Evolutionary conservation across 495 filamentous ascomycete species (phyloP).

Genomic region (Aspergillus sclerotiicarbonarius): DNA sequence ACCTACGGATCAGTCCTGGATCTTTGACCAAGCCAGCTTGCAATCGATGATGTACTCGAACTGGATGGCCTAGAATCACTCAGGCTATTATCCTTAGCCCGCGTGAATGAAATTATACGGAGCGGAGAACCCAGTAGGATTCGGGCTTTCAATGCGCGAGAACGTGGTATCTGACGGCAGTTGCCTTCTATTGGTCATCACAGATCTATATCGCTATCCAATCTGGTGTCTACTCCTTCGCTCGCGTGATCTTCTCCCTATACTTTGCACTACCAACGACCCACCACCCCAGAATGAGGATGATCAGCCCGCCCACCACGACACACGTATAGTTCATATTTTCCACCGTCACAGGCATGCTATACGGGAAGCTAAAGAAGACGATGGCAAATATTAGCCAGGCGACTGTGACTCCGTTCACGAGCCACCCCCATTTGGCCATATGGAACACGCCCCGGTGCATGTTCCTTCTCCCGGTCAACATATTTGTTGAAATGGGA

Average conservation of each 20-base stretch:
- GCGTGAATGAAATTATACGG: too few species aligned
- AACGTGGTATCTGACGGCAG: slow-evolving; percentile 3
- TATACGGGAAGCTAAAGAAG: slow-evolving; percentile 72
- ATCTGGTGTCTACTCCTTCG: slow-evolving; percentile 13
- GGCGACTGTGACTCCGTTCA: slow-evolving; percentile 31
- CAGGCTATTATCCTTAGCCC: too few species aligned
- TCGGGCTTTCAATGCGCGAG: slow-evolving; percentile 6
- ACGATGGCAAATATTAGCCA: slow-evolving; percentile 47
- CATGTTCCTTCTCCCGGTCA: slow-evolving; percentile 30
- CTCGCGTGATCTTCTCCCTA: slow-evolving; percentile 23
- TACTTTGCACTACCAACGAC: slow-evolving; percentile 32
- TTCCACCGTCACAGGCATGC: slow-evolving; percentile 45
- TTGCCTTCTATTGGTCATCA: background rate
- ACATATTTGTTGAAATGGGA: slow-evolving; percentile 32
- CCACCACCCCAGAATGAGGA: slow-evolving; percentile 40
- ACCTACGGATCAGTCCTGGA: background rate
- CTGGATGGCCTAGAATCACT: background rate
- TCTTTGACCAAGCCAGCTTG: slow-evolving; percentile 7
- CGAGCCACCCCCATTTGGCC: slow-evolving; percentile 28
- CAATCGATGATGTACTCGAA: slow-evolving; percentile 6
- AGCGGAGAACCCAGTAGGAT: background rate
- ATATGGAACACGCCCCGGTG: slow-evolving; percentile 32
- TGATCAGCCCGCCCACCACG: slow-evolving; percentile 56
- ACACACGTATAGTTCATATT: slow-evolving; percentile 71
- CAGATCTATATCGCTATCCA: background rate